Evolutionary conservation across 108 stramenopile species (phyloP).

Genomic region (Conticribra guillardii): DNA sequence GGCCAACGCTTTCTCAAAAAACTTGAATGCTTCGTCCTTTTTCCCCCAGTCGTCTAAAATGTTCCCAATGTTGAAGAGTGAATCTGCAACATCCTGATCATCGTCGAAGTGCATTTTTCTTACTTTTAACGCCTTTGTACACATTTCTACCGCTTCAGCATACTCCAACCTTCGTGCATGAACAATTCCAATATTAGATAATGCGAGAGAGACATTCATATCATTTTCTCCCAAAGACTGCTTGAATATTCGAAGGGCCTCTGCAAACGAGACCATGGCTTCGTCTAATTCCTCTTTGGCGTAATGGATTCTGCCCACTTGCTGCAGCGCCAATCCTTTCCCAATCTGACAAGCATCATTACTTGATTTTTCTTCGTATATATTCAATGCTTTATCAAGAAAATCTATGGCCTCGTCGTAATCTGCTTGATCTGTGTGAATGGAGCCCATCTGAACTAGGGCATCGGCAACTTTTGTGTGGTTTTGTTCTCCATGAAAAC

Average conservation of each 20-base stretch:
- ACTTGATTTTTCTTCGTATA: conserved; percentile 57
- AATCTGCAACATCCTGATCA: conserved; percentile 68
- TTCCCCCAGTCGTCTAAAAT: conserved; percentile 53
- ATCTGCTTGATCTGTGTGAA: conserved; percentile 33
- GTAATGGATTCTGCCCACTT: conserved; percentile 57
- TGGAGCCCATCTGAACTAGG: conserved; percentile 37
- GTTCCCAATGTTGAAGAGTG: conserved; percentile 67
- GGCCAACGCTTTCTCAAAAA: conserved; percentile 35
- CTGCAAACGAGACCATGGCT: conserved; percentile 59
- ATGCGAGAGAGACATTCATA: conserved; percentile 63
- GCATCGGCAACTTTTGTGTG: conserved; percentile 34
- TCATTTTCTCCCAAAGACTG: conserved; percentile 57
- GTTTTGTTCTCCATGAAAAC: conserved; percentile 18
- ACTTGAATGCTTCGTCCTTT: conserved; percentile 34
- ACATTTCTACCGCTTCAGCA: conserved; percentile 44
- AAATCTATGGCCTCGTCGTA: conserved; percentile 37
- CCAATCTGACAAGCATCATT: conserved; percentile 64
- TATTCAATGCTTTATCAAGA: conserved; percentile 64
- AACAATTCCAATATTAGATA: conserved; percentile 74
- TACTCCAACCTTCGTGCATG: conserved; percentile 40
- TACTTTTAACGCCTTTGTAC: conserved; percentile 45
- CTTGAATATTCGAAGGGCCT: conserved; percentile 61
- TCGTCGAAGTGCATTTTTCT: conserved; percentile 49
- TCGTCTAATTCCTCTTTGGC: conserved; percentile 58
- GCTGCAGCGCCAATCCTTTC: conserved; percentile 58